Evolutionary conservation across 345 rosid species (phyloP).

Genomic region (Salix suchowensis): DNA sequence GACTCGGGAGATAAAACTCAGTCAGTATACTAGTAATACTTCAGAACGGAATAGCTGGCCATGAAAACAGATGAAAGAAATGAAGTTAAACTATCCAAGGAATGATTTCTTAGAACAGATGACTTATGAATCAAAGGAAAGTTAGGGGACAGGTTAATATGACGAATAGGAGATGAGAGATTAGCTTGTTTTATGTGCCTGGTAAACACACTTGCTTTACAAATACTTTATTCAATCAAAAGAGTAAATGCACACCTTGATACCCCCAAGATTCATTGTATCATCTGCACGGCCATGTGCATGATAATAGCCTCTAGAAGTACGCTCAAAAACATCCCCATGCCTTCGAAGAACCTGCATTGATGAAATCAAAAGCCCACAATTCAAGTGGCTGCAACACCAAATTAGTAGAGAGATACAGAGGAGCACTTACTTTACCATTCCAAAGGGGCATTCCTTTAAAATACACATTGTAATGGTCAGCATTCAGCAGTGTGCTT

Average conservation of each 20-base stretch:
- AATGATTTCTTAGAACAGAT: background rate
- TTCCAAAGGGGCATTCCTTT: slow-evolving; percentile 73
- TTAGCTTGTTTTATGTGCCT: background rate
- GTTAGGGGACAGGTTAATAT: background rate
- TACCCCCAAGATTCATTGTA: slow-evolving; percentile 96
- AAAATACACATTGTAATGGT: slow-evolving; percentile 75
- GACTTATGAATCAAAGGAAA: background rate
- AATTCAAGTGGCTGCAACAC: background rate
- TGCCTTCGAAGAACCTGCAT: slow-evolving; percentile 78
- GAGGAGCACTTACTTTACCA: slow-evolving; percentile 50
- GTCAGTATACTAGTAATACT: background rate
- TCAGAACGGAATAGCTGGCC: background rate
- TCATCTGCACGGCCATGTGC: slow-evolving; percentile 98
- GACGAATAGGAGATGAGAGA: background rate
- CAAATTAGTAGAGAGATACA: background rate
- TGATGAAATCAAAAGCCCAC: background rate
- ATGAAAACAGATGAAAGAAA: background rate
- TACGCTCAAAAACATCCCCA: slow-evolving; percentile 83
- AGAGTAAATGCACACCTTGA: slow-evolving; percentile 54
- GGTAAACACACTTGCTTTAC: background rate
- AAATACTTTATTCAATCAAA: background rate
- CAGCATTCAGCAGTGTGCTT: slow-evolving; percentile 60
- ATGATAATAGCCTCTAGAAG: slow-evolving; percentile 74
- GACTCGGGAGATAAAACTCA: background rate
- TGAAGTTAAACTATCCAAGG: background rate